Percentiles rank a stretch among this genome's conserved stretches.
These are phyloP conservation scores for Neostapfia colusana DNA, from an alignment of 176 grass and related monocot genomes.

Conservation along the genomic window DNA sequence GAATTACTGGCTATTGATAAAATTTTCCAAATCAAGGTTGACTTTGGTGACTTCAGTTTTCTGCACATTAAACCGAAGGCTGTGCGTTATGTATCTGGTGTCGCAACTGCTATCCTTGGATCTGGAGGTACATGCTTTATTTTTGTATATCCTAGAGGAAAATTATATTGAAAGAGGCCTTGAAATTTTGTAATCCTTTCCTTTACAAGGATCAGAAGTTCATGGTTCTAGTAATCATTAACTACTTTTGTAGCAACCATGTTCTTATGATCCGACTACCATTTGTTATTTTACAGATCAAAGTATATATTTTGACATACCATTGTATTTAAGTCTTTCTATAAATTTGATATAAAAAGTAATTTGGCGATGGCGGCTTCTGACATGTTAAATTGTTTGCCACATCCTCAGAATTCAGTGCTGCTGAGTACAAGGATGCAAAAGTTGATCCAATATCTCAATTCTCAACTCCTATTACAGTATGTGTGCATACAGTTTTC, in stretches of 20 bases:
- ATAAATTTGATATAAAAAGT: constrained; percentile 17
- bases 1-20: constrained; percentile 27
- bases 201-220: neutral
- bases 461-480: constrained; percentile 77
- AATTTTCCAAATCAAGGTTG: constrained; percentile 61
- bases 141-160: constrained; percentile 16
- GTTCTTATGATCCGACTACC: constrained; percentile 9
- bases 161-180: neutral
- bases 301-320: neutral
- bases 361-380: neutral
- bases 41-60: constrained; percentile 93
- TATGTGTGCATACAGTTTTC: constrained; percentile 34
- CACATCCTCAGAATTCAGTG: constrained; percentile 65
- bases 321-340: neutral
- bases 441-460: constrained; percentile 91
- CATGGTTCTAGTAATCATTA: neutral
- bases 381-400: constrained; percentile 25
- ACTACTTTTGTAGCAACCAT: constrained; percentile 8
- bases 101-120: constrained; percentile 87
- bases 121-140: constrained; percentile 66
- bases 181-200: neutral
- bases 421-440: constrained; percentile 70
- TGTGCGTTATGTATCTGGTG: constrained; percentile 79
- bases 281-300: neutral
- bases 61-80: constrained; percentile 79